These are phyloP conservation scores for Raffaelea ambrosiae DNA, from an alignment of 2,329 filamentous ascomycete genomes.

Conservation along the genomic window DNA sequence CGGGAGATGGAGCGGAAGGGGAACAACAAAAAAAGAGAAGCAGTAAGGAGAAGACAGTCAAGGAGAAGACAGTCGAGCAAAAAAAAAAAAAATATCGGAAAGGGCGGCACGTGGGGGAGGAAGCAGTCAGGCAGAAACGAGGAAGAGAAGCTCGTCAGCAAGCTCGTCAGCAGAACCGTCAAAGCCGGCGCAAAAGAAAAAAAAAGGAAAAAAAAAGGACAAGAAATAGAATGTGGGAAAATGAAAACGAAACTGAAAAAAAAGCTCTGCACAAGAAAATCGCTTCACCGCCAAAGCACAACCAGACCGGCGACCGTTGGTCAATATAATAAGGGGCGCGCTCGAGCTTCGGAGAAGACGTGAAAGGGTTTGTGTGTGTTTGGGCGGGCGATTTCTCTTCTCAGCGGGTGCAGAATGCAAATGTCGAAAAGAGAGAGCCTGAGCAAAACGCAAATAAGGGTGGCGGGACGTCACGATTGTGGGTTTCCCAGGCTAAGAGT, in stretches of 20 bases:
- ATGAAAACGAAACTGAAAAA: background rate
- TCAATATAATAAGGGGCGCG: no score
- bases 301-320: no score
- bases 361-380: no score
- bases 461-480: constrained; percentile 4
- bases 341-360: no score
- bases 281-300: background rate
- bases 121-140: background rate
- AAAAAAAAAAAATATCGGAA: no score
- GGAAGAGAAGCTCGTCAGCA: no score
- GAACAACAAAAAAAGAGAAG: background rate
- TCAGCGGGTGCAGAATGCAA: background rate
- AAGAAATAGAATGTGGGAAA: no score
- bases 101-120: no score
- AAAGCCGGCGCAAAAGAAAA: background rate
- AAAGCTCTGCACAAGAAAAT: background rate
- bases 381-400: no score
- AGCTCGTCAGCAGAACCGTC: no score
- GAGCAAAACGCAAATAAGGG: background rate
- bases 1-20: background rate
- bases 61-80: background rate
- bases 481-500: no score
- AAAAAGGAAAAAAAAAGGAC: background rate
- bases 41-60: background rate
- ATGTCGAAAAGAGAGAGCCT: background rate